Base-by-base conservation (phyloP, 768 basidiomycete genomes). In the Russula sp. region DNA sequence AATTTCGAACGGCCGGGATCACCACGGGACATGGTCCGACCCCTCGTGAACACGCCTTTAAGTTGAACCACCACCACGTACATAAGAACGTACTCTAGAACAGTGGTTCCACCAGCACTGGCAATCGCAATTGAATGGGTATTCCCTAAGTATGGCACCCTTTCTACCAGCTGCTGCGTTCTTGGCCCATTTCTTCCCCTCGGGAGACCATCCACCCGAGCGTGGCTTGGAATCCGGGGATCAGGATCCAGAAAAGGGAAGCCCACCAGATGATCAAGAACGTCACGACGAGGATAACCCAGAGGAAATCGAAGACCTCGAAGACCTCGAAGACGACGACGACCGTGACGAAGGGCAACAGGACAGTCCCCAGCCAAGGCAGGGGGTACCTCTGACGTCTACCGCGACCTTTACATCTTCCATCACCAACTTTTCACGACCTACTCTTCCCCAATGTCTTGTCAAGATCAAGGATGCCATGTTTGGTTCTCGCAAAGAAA, bases 391-490 rank as follows among this genome's bases (percentile, higher is more conserved):
- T 30, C 49, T 61, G 13, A 18, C 40, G 10, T 16, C 40, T 20
- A 26, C 64, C 5, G 36, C 14, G 6, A 61, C 59, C 4, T 44
- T 52, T 9, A 46, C 62, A 5, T 42, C 59, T 14, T 49, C 53
- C 5, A 1, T 55, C 14, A 50, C 11, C 36, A 13, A 10, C 20
- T 51, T 56, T 32, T 14, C 30, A 13, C 68, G 66, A 24, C 68
- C 66, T 3, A 28, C 57, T 9, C 53, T 61, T 16, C 67, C 63
- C 13, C 20, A 24, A 3, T 71, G 62, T 53, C 55, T 68, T 3
- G n/a, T 67, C 34, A 71, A 67, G 55, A 6, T 40, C 16, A 69
- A 67, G 30, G 65, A 73, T 1, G 30, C 66, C 16, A 14, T 75
- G 2, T 73, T 75, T 34, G 67, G 63, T 0, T 32, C 67, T 9